Conservation (phyloP, 139 green algal genomes). For the Micractinium conductrix region DNA sequence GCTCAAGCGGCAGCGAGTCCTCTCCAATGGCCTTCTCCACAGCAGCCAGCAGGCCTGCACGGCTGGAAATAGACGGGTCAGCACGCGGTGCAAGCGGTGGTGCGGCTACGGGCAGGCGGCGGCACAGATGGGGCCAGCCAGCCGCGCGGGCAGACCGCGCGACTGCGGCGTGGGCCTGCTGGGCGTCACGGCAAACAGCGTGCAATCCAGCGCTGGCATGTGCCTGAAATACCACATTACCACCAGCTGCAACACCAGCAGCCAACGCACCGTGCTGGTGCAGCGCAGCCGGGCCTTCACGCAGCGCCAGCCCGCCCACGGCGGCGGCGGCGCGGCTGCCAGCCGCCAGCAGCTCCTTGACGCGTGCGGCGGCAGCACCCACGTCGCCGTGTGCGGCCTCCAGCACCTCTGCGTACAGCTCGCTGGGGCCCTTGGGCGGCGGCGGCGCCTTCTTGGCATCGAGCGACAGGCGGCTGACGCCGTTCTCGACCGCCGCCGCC, state of each 20-base stretch:
- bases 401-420: slow-evolving; percentile 25
- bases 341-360: slow-evolving; percentile 32
- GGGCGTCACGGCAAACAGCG: too few species aligned
- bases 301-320: slow-evolving; percentile 2
- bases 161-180: too few species aligned
- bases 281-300: slow-evolving; percentile 15
- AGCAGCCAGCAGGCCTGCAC: slow-evolving; percentile 1
- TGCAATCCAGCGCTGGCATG: too few species aligned
- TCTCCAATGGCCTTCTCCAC: slow-evolving; percentile 12
- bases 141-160: too few species aligned
- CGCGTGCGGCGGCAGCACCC: background rate
- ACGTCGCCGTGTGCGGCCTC: slow-evolving; percentile 25
- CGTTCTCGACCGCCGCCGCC: background rate
- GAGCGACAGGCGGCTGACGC: slow-evolving; percentile 4
- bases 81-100: too few species aligned
- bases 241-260: too few species aligned
- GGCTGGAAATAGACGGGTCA: background rate
- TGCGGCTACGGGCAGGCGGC: too few species aligned
- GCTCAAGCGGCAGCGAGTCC: slow-evolving; percentile 23
- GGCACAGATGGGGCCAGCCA: too few species aligned
- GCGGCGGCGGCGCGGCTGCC: slow-evolving; percentile 17
- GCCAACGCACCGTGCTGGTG: background rate
- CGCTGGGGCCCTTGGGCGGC: slow-evolving; percentile 6
- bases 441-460: background rate
- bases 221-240: too few species aligned